Evolutionary conservation across 179 eudicot species (phyloP).

Genomic region (Gypsophila paniculata): DNA sequence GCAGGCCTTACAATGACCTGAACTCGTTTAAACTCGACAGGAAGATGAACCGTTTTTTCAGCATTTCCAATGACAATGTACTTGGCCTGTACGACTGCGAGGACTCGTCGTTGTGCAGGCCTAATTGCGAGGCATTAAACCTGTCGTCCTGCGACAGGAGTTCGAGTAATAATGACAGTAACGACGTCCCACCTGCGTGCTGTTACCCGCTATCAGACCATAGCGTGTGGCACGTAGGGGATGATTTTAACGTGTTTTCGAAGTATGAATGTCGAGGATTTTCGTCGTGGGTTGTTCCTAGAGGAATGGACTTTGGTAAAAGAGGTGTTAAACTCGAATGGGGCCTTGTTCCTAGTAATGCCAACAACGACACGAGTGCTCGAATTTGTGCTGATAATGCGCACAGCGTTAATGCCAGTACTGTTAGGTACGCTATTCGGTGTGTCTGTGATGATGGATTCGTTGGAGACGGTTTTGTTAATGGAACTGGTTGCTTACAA

Average conservation of each 20-base stretch:
- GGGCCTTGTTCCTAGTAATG: conserved; percentile 46
- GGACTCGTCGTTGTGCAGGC: conserved; percentile 65
- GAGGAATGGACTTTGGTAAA: conserved; percentile 36
- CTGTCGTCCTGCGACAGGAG: conserved; percentile 34
- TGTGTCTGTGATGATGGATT: conserved; percentile 66
- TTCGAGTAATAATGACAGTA: conserved; percentile 21
- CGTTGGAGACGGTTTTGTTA: conserved; percentile 60
- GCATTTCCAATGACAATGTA: conserved; percentile 61
- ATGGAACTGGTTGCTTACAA: conserved; percentile 59
- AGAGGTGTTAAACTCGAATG: conserved; percentile 77
- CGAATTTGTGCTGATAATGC: conserved; percentile 53
- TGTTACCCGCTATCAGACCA: conserved; percentile 58
- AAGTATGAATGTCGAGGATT: conserved; percentile 77
- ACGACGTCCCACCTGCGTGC: conserved; percentile 33
- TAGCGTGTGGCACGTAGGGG: conserved; percentile 50
- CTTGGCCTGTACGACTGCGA: conserved; percentile 70
- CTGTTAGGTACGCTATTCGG: conserved; percentile 54
- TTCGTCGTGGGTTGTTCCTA: conserved; percentile 57
- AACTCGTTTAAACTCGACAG: conserved; percentile 49
- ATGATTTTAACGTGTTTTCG: conserved; percentile 41
- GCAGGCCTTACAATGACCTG: conserved; percentile 53
- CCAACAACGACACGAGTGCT: conserved; percentile 13
- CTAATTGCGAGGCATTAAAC: conserved; percentile 43
- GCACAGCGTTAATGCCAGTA: conserved; percentile 44
- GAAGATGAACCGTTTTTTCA: conserved; percentile 42